Percentiles rank a stretch among this genome's conserved stretches.
Evolutionary conservation across 164 flowering plant genomes (phyloP).

Genomic region (Buxus sempervirens): DNA sequence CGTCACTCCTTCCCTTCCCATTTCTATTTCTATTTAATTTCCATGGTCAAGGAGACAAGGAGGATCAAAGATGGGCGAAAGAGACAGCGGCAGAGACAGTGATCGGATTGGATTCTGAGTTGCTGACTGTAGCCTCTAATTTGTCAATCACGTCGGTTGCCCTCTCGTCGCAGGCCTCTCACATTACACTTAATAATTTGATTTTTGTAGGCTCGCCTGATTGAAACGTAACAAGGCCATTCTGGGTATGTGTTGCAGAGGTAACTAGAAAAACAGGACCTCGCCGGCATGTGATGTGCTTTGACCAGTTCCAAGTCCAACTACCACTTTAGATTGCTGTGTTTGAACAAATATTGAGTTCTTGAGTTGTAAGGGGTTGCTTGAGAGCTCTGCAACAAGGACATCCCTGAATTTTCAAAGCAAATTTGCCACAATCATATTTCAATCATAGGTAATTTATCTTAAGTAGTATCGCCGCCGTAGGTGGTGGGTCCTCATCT

Average conservation of each 20-base stretch:
- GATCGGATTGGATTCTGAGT: slow-evolving; percentile 15
- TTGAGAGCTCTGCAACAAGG: slow-evolving; percentile 50
- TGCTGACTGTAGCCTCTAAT: slow-evolving; percentile 32
- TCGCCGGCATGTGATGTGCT: slow-evolving; percentile 28
- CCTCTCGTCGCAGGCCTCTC: slow-evolving; percentile 41
- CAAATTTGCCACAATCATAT: no score
- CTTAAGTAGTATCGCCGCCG: no score
- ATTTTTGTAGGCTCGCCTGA: slow-evolving; percentile 21
- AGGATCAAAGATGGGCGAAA: background rate
- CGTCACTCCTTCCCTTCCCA: no score
- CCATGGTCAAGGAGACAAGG: slow-evolving; percentile 16
- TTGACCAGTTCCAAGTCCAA: slow-evolving; percentile 40
- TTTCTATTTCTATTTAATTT: no score
- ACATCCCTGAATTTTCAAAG: slow-evolving; percentile 19
- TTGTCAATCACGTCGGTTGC: slow-evolving; percentile 49
- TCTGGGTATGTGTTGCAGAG: slow-evolving; percentile 10
- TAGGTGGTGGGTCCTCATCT: no score
- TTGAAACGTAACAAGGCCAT: slow-evolving; percentile 16
- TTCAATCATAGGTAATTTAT: no score
- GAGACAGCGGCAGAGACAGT: slow-evolving; percentile 14
- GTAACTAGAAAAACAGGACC: slow-evolving; percentile 17
- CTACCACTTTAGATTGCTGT: slow-evolving; percentile 21
- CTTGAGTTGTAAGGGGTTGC: slow-evolving; percentile 32
- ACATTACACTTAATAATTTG: slow-evolving; percentile 11
- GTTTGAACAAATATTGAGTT: slow-evolving; percentile 15